Conservation (phyloP, 805 yeast genomes). For the Suhomyces faveliae region DNA sequence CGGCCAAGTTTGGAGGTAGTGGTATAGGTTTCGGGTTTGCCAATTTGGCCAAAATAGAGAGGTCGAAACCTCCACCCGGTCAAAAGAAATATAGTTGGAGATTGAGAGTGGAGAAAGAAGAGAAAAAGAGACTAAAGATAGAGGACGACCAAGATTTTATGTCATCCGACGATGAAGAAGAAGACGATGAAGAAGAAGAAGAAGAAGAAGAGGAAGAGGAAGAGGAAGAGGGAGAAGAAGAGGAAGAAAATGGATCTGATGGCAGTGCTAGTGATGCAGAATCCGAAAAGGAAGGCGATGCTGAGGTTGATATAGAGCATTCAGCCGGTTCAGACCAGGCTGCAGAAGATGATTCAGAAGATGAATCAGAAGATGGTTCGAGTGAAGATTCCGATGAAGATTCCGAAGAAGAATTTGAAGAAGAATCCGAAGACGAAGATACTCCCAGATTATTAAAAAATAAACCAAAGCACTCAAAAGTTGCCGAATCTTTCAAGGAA, state of each 20-base stretch:
- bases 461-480: conserved; percentile 46
- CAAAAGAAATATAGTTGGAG: conserved; percentile 74
- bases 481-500: conserved; percentile 62
- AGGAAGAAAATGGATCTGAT: conserved; percentile 15
- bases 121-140: conserved; percentile 35
- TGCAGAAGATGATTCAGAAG: conserved; percentile 25
- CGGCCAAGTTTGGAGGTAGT: conserved; percentile 54
- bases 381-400: conserved; percentile 32
- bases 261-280: conserved; percentile 6
- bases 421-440: conserved; percentile 29
- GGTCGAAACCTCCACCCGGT: conserved; percentile 20
- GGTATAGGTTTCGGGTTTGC: conserved; percentile 73
- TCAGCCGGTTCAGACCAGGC: conserved; percentile 30
- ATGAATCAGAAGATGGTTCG: conserved; percentile 27
- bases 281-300: conserved; percentile 1
- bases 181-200: conserved; percentile 18
- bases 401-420: conserved; percentile 26
- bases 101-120: conserved; percentile 35
- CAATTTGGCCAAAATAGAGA: conserved; percentile 49
- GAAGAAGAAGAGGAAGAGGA: conserved; percentile 24
- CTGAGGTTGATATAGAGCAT: conserved; percentile 9
- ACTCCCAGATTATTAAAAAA: conserved; percentile 33
- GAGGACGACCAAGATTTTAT: conserved; percentile 67
- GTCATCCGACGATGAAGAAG: conserved; percentile 33
- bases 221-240: conserved; percentile 15